Evolutionary conservation across 2,329 filamentous ascomycete genomes (phyloP).

Genomic region (Aspergillus sp.): DNA sequence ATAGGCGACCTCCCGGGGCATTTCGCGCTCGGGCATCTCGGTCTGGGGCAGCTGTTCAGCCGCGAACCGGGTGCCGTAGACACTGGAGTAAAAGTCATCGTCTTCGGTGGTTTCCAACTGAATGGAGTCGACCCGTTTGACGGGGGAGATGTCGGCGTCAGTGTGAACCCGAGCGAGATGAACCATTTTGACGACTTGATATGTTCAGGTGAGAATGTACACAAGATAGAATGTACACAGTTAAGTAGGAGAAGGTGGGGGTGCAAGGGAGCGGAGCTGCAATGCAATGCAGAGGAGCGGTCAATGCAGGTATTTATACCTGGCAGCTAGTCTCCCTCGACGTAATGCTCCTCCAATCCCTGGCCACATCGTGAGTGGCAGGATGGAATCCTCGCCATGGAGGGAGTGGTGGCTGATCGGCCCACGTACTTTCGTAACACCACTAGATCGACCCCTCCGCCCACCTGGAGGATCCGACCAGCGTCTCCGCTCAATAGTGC

Average conservation of each 20-base stretch:
- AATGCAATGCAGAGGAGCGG: not conserved
- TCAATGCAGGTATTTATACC: not conserved
- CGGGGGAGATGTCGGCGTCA: slow-evolving; percentile 30
- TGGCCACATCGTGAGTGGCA: no score
- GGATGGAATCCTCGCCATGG: no score
- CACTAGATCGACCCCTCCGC: no score
- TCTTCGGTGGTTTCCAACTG: slow-evolving; percentile 44
- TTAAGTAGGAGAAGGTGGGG: not conserved
- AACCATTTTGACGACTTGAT: slow-evolving; percentile 31
- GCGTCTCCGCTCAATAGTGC: no score
- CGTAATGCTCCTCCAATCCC: no score
- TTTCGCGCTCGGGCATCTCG: slow-evolving; percentile 85
- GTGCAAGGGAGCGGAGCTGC: not conserved
- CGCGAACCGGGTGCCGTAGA: slow-evolving; percentile 87
- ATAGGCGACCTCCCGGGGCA: slow-evolving; percentile 92
- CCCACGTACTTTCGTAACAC: no score
- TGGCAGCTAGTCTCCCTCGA: not conserved
- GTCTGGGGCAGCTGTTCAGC: slow-evolving; percentile 74
- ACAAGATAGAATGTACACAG: not conserved
- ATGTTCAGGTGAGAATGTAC: not conserved
- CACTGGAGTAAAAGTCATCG: slow-evolving; percentile 65
- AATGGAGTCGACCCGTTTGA: slow-evolving; percentile 47
- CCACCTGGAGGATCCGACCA: no score
- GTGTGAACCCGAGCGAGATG: slow-evolving; percentile 40
- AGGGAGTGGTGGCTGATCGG: no score